These are phyloP conservation scores for Coemansia sp. DNA, from an alignment of 192 early-diverging fungal species.

Conservation along the genomic window DNA sequence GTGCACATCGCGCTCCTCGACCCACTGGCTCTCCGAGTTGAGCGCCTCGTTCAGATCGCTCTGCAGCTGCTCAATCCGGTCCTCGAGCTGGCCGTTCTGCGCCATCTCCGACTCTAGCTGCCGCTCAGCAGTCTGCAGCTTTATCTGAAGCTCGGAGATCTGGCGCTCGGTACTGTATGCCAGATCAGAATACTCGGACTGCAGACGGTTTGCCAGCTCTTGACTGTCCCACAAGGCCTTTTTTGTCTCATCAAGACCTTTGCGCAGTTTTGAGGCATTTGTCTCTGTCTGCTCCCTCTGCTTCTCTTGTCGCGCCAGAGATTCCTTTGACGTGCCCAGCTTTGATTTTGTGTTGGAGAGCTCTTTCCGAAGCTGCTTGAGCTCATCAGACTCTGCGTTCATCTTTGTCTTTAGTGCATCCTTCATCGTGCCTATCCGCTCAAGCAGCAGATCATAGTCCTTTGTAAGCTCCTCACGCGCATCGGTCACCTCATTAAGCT, in stretches of 20 bases:
- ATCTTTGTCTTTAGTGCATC: conserved; percentile 78
- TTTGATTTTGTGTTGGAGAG: conserved; percentile 1
- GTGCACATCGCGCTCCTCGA: conserved; percentile 61
- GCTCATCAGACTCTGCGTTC: conserved; percentile 73
- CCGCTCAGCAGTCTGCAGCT: conserved; percentile 30
- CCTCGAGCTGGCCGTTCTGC: conserved; percentile 41
- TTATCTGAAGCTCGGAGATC: conserved; percentile 17
- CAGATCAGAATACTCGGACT: conserved; percentile 26
- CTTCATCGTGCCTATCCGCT: conserved; percentile 78
- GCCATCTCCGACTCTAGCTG: conserved; percentile 26
- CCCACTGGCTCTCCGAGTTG: conserved; percentile 60
- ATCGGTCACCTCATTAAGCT: conserved; percentile 41
- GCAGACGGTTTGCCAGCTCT: conserved; percentile 28
- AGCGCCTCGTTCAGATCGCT: conserved; percentile 58
- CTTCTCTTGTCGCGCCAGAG: conserved; percentile 3
- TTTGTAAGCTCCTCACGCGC: conserved; percentile 49
- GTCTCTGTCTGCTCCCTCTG: conserved; percentile 12
- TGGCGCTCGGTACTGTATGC: conserved; percentile 28
- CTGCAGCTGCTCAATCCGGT: conserved; percentile 55
- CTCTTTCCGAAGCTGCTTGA: conserved; percentile 46
- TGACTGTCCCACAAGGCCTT: conserved; percentile 48
- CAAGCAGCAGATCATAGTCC: conserved; percentile 69
- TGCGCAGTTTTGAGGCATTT: conserved; percentile 13
- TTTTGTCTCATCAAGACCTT: conserved; percentile 32
- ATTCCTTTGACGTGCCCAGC: conserved; percentile 19